These are phyloP conservation scores for Yamadazyma sp. DNA, from an alignment of 805 yeast species.

Conservation along the genomic window DNA sequence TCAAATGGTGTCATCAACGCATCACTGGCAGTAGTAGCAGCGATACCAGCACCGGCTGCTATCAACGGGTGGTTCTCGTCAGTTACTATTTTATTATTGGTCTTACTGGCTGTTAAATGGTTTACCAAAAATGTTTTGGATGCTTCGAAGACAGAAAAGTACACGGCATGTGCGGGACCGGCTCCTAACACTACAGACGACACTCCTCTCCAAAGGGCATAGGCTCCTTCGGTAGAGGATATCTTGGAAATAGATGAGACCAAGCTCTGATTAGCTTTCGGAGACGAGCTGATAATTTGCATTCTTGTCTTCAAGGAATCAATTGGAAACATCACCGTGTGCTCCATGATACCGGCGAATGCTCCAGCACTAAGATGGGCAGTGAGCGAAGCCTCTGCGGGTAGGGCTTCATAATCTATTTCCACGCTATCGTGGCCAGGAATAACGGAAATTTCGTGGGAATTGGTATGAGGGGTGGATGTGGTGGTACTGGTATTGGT, in stretches of 20 bases:
- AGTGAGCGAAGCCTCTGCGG: slow-evolving; percentile 76
- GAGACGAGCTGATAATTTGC: slow-evolving; percentile 53
- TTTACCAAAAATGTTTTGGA: slow-evolving; percentile 60
- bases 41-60: slow-evolving; percentile 85
- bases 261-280: slow-evolving; percentile 41
- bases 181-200: slow-evolving; percentile 92
- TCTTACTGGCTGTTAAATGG: slow-evolving; percentile 31
- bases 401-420: slow-evolving; percentile 89
- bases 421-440: slow-evolving; percentile 43
- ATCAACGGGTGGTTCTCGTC: slow-evolving; percentile 75
- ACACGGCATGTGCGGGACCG: slow-evolving; percentile 99
- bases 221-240: slow-evolving; percentile 83
- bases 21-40: slow-evolving; percentile 90
- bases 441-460: background rate
- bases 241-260: slow-evolving; percentile 70
- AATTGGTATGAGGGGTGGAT: background rate
- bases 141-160: slow-evolving; percentile 90
- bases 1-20: slow-evolving; percentile 98
- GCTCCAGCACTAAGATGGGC: slow-evolving; percentile 93
- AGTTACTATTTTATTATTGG: slow-evolving; percentile 46
- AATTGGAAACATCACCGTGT: slow-evolving; percentile 93
- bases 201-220: slow-evolving; percentile 91
- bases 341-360: slow-evolving; percentile 99
- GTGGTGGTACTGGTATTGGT: background rate
- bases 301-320: slow-evolving; percentile 96